Conservation (phyloP, 169 alveolate genomes). For the Cryptosporidium sp. region DNA sequence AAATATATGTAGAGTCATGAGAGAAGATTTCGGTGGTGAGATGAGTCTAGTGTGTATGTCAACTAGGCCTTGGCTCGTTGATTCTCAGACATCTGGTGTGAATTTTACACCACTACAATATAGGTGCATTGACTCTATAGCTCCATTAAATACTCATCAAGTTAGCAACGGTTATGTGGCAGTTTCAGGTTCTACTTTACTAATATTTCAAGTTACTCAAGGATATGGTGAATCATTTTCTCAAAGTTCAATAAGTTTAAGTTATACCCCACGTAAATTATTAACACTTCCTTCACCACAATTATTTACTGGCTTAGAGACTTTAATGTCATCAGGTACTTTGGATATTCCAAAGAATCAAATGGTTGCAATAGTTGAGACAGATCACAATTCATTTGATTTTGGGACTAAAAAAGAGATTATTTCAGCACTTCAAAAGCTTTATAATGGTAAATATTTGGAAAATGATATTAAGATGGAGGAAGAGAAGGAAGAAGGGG, state of each 20-base stretch:
- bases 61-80: slow-evolving; percentile 88
- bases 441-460: slow-evolving; percentile 14
- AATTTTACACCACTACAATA: slow-evolving; percentile 87
- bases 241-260: slow-evolving; percentile 86
- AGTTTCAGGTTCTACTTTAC: slow-evolving; percentile 86
- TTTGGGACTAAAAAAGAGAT: slow-evolving; percentile 52
- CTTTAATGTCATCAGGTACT: slow-evolving; percentile 76
- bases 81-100: slow-evolving; percentile 84
- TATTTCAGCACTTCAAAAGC: slow-evolving; percentile 13
- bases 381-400: slow-evolving; percentile 91
- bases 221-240: slow-evolving; percentile 92
- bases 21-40: slow-evolving; percentile 75
- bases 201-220: slow-evolving; percentile 84
- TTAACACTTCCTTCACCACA: slow-evolving; percentile 88
- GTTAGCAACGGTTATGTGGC: slow-evolving; percentile 93
- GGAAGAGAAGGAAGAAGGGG: not conserved
- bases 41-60: slow-evolving; percentile 87
- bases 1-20: slow-evolving; percentile 83
- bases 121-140: slow-evolving; percentile 89
- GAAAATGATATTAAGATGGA: not conserved
- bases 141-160: slow-evolving; percentile 87
- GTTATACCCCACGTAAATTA: slow-evolving; percentile 93
- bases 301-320: slow-evolving; percentile 79
- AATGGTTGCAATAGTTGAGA: slow-evolving; percentile 89
- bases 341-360: slow-evolving; percentile 77